A percentile compares a stretch with the other conserved stretches of the same genome.
These are phyloP conservation scores for Diversispora epigaea DNA, from an alignment of 192 early-diverging fungal species.

Conservation along the genomic window DNA sequence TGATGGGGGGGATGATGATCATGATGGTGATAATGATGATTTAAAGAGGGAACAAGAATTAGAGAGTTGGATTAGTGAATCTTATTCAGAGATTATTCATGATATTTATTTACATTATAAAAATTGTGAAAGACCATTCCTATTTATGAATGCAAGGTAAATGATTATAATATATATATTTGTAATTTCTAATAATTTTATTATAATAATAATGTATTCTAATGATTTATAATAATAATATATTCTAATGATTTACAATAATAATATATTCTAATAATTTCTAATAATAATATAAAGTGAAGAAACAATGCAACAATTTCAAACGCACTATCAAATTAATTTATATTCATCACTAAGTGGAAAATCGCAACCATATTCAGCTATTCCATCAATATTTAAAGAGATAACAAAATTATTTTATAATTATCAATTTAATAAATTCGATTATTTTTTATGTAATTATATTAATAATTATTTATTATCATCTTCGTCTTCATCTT, in stretches of 20 bases:
- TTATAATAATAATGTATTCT: too few relatives aligned
- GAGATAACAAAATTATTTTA: slow-evolving; percentile 16
- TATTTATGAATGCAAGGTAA: slow-evolving; percentile 12
- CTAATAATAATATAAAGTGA: too few relatives aligned
- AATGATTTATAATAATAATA: too few relatives aligned
- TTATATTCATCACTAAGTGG: slow-evolving; percentile 18
- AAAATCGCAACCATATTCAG: slow-evolving; percentile 2
- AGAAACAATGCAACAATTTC: too few relatives aligned
- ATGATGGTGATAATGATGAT: too few relatives aligned
- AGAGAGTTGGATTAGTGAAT: slow-evolving; percentile 3
- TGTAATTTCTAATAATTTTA: neutral
- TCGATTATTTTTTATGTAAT: neutral
- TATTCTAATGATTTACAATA: too few relatives aligned
- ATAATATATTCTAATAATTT: too few relatives aligned
- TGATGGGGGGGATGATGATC: too few relatives aligned
- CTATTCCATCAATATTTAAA: slow-evolving; percentile 19
- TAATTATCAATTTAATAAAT: slow-evolving; percentile 5
- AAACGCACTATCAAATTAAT: slow-evolving; percentile 4
- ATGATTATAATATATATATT: neutral
- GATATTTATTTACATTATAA: slow-evolving; percentile 23
- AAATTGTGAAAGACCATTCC: slow-evolving; percentile 13
- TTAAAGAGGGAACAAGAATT: neutral
- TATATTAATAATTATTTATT: neutral
- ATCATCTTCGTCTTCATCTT: too few relatives aligned
- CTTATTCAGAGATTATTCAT: slow-evolving; percentile 11